These are phyloP conservation scores for Backusella circina DNA, from an alignment of 192 early-diverging fungal genomes.

Conservation along the genomic window DNA sequence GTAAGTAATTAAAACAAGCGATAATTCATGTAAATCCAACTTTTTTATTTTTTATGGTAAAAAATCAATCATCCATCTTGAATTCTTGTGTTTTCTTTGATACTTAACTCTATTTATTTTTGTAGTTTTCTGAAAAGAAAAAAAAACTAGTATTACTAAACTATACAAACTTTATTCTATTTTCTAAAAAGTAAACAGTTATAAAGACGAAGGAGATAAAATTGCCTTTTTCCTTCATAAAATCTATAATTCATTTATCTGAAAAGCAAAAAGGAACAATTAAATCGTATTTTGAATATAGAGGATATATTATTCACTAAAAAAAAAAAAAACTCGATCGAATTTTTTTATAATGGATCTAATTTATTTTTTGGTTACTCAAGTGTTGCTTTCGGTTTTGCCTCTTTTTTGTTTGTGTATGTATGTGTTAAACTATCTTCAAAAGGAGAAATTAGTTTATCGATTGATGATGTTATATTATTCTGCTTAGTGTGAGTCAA, in stretches of 20 bases:
- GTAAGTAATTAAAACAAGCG: too few species aligned
- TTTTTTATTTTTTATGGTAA: too few species aligned
- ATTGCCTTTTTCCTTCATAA: not conserved
- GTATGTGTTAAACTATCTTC: not conserved
- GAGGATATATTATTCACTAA: not conserved
- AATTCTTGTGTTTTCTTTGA: too few species aligned
- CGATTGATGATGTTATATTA: not conserved
- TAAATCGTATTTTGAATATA: not conserved
- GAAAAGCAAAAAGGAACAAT: not conserved
- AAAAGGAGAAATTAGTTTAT: not conserved
- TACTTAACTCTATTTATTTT: too few species aligned
- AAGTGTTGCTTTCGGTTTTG: not conserved
- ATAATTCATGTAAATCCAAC: too few species aligned
- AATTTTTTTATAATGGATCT: not conserved
- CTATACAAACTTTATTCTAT: not conserved
- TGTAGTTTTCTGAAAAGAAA: too few species aligned
- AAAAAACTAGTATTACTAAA: too few species aligned
- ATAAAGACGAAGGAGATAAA: not conserved
- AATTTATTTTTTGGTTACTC: not conserved
- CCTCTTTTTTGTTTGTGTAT: not conserved
- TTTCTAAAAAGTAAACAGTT: not conserved
- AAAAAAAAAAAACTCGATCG: not conserved
- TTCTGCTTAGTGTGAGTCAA: not conserved
- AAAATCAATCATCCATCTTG: too few species aligned
- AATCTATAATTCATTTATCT: not conserved